Base-by-base conservation (phyloP, 2,329 filamentous ascomycete genomes). In the Sarocladium kiliense region DNA sequence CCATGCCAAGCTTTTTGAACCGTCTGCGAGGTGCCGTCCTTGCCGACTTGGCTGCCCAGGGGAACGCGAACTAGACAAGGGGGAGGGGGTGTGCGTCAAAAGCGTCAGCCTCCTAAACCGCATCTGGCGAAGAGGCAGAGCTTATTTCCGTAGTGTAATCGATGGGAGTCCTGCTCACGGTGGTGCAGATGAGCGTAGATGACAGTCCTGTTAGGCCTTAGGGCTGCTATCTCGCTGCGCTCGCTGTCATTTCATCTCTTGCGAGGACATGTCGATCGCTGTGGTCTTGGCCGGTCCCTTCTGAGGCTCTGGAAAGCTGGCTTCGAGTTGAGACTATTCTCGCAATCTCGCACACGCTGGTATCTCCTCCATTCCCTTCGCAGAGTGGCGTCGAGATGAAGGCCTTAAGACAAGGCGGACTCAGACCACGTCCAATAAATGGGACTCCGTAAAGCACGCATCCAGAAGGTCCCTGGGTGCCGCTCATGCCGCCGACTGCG, bases 11-110 rank as follows among this genome's bases (percentile, higher is more conserved):
- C 55, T 49, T 55, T 62, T 62, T 64, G 62, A 64, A 66, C 63
- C 63, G 60, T 63, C 62, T 63, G 58, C 56, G 58, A 68, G 66
- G 68, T 72, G 69, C 69, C 69, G 69, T 71, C 59, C 61, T 60
- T 71, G 62, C 69, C 69, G 69, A 68, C 69, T 71, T 71, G 68
- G 68, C 67, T 62, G 30, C 18, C 55, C 51, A 56, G 55, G 55
- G 50, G 54, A 34, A 49, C 16, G 41, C 36, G 25, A 47, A 6
- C 34, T 26, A 34, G 23, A 16, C 50, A 53, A 51, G 34, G 34
- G 50, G 34, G 50, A 36, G 50, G 50, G 23, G 50, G 50, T 39
- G 50, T 19, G n/a, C 19, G 47, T 51, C 21, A 14, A 41, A 41
- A 39, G 34, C 50, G 34, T 30, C 50, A 51, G 27, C 47, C 3